These are phyloP conservation scores for Geranomyces variabilis DNA, from an alignment of 192 early-diverging fungal genomes.

Conservation along the genomic window DNA sequence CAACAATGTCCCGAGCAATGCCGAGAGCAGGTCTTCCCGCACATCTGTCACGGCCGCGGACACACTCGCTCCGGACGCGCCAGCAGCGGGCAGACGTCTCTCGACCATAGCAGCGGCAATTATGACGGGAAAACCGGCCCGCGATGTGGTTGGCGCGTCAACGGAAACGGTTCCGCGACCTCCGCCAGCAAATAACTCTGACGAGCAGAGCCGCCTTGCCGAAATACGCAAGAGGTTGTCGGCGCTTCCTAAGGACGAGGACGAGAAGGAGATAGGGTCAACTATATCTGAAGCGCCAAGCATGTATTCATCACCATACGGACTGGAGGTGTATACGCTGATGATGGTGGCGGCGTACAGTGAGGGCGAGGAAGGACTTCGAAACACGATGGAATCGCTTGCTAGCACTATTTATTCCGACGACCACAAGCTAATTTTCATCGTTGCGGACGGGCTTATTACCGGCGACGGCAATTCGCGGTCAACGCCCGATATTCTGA, in stretches of 20 bases:
- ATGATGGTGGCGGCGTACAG: conserved; percentile 94
- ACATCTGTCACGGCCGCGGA: background rate
- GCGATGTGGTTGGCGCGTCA: background rate
- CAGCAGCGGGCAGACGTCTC: background rate
- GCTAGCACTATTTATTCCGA: conserved; percentile 84
- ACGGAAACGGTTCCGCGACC: background rate
- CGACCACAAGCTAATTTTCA: conserved; percentile 85
- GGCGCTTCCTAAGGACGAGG: background rate
- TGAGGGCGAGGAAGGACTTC: conserved; percentile 61
- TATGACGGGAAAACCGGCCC: background rate
- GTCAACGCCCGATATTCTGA: conserved; percentile 84
- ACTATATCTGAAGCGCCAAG: background rate
- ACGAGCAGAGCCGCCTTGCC: background rate
- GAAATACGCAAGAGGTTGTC: background rate
- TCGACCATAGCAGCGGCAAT: background rate
- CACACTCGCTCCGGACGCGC: background rate
- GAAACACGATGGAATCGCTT: conserved; percentile 84
- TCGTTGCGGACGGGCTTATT: conserved; percentile 82
- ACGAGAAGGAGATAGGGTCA: background rate
- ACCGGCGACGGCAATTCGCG: conserved; percentile 72
- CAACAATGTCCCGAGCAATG: background rate
- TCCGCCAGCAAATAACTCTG: background rate
- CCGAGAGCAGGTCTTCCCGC: background rate
- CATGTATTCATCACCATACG: conserved; percentile 28
- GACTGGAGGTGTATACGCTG: conserved; percentile 50